These are phyloP conservation scores for Saccharomyces hybrid DNA, from an alignment of 1,139 yeast species.

Conservation along the genomic window DNA sequence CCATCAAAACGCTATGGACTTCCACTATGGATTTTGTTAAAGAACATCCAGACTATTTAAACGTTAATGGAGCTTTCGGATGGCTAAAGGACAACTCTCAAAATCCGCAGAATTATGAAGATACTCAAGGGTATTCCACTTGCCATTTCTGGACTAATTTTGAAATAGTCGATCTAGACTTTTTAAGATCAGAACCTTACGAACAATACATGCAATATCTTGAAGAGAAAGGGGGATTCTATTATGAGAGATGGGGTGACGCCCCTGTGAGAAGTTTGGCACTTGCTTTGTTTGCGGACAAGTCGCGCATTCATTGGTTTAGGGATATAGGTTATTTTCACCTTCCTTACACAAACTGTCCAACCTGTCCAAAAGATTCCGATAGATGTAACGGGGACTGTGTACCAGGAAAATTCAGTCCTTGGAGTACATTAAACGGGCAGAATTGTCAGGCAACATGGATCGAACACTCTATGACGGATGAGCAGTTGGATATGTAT, in stretches of 20 bases:
- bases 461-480: slow-evolving; percentile 53
- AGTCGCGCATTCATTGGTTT: slow-evolving; percentile 69
- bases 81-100: slow-evolving; percentile 68
- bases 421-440: slow-evolving; percentile 24
- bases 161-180: slow-evolving; percentile 75
- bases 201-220: slow-evolving; percentile 58
- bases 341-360: slow-evolving; percentile 77
- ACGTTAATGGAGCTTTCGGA: slow-evolving; percentile 59
- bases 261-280: slow-evolving; percentile 93
- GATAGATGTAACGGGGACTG: slow-evolving; percentile 37
- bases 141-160: slow-evolving; percentile 97
- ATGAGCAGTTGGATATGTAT: slow-evolving; percentile 29
- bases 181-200: slow-evolving; percentile 68
- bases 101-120: slow-evolving; percentile 21
- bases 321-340: slow-evolving; percentile 88
- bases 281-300: slow-evolving; percentile 57
- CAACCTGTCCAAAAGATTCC: slow-evolving; percentile 39
- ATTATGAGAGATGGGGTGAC: slow-evolving; percentile 95
- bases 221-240: slow-evolving; percentile 73
- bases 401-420: slow-evolving; percentile 39
- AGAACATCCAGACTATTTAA: slow-evolving; percentile 50
- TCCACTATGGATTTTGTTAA: slow-evolving; percentile 47
- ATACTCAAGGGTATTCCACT: slow-evolving; percentile 52
- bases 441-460: slow-evolving; percentile 74
- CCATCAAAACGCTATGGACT: slow-evolving; percentile 77